These are phyloP conservation scores for Phytomonas sp. DNA, from an alignment of 208 protist species.

Conservation along the genomic window DNA sequence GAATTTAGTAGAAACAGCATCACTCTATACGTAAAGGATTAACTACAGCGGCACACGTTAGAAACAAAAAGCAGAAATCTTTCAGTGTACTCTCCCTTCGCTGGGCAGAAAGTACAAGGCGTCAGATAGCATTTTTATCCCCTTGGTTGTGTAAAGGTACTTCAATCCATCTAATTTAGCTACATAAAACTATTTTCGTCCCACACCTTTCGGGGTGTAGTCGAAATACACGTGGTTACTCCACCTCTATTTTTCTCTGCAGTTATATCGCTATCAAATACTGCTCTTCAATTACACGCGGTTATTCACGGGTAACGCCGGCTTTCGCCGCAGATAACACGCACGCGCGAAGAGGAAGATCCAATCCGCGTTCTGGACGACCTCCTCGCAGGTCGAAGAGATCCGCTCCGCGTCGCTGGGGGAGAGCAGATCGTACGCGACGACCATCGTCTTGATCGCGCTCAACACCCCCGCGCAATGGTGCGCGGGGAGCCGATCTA, in stretches of 20 bases:
- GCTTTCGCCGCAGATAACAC: conserved; percentile 64
- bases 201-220: too few relatives aligned
- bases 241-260: conserved; percentile 1
- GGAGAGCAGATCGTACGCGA: conserved; percentile 72
- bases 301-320: conserved; percentile 60
- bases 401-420: conserved; percentile 37
- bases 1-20: too few relatives aligned
- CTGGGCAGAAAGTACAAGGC: neutral
- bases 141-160: too few relatives aligned
- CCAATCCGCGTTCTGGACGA: conserved; percentile 83
- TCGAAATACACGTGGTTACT: neutral
- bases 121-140: too few relatives aligned
- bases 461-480: conserved; percentile 62
- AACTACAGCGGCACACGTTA: too few relatives aligned
- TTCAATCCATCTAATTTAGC: too few relatives aligned
- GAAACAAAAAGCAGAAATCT: too few relatives aligned
- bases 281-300: conserved; percentile 7
- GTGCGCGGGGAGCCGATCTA: conserved; percentile 69
- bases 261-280: conserved; percentile 2
- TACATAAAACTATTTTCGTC: too few relatives aligned
- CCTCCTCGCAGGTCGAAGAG: conserved; percentile 45
- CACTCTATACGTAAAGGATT: too few relatives aligned
- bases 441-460: conserved; percentile 73
- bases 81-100: too few relatives aligned
- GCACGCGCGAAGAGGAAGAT: conserved; percentile 64